Conservation (phyloP, 1,139 yeast genomes). For the Pichia norvegensis region DNA sequence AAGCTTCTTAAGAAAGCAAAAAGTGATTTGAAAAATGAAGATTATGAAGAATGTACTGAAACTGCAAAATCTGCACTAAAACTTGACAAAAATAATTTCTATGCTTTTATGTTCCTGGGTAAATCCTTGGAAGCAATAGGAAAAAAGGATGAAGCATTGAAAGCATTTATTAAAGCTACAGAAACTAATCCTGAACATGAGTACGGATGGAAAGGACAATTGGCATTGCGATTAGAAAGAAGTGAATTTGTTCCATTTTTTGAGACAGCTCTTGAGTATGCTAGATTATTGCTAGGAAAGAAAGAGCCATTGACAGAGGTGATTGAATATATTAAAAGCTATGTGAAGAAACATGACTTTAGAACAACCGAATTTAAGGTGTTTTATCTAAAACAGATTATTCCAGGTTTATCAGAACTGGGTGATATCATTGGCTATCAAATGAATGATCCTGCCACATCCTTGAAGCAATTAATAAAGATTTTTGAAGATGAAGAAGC, state of each 20-base stretch:
- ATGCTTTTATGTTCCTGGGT: conserved; percentile 59
- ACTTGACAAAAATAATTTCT: conserved; percentile 49
- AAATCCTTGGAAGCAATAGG: conserved; percentile 44
- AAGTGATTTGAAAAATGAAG: conserved; percentile 5
- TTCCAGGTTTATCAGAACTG: conserved; percentile 53
- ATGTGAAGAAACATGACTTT: conserved; percentile 19
- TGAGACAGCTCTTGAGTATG: conserved; percentile 35
- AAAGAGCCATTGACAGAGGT: conserved; percentile 38
- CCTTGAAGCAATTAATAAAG: conserved; percentile 44
- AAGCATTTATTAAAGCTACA: conserved; percentile 38
- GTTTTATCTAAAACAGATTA: conserved; percentile 42
- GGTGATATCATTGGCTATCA: conserved; percentile 49
- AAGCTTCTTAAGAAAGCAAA: neutral
- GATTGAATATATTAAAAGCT: conserved; percentile 39
- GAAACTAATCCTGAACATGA: conserved; percentile 45
- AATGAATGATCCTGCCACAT: conserved; percentile 44
- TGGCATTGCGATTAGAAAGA: conserved; percentile 34
- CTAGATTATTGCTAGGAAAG: conserved; percentile 31
- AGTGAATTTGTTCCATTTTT: conserved; percentile 42
- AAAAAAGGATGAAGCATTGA: conserved; percentile 37
- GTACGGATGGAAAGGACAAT: conserved; percentile 78
- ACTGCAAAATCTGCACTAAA: conserved; percentile 6
- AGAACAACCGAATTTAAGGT: conserved; percentile 26
- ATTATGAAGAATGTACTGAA: conserved; percentile 10
- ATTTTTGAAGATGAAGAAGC: conserved; percentile 39